Evolutionary conservation across 1,284 basidiomycete species (phyloP).

Genomic region (Trichosporon sp.): DNA sequence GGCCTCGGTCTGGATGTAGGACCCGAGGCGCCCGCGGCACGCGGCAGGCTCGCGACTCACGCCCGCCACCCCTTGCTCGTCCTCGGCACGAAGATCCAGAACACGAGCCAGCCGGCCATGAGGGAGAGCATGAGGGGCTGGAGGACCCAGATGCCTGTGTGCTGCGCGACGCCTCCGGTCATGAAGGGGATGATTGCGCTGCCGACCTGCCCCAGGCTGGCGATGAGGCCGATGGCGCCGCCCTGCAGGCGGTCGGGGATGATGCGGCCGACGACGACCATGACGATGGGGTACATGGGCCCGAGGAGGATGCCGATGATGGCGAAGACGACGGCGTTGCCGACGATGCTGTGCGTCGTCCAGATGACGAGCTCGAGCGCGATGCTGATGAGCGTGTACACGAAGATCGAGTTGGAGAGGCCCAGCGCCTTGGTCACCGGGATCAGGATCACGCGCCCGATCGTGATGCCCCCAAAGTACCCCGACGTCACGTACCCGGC

Average conservation of each 20-base stretch:
- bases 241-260: slow-evolving; percentile 62
- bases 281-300: slow-evolving; percentile 64
- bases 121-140: slow-evolving; percentile 43
- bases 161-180: slow-evolving; percentile 36
- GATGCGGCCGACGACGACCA: slow-evolving; percentile 47
- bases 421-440: slow-evolving; percentile 42
- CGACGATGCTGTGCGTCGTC: slow-evolving; percentile 60
- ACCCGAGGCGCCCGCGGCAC: too few relatives aligned
- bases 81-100: slow-evolving; percentile 26
- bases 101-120: slow-evolving; percentile 25
- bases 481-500: slow-evolving; percentile 43
- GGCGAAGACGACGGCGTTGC: slow-evolving; percentile 59
- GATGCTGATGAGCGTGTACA: slow-evolving; percentile 37
- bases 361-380: slow-evolving; percentile 60
- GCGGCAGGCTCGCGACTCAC: too few relatives aligned
- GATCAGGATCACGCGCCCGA: slow-evolving; percentile 42
- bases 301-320: slow-evolving; percentile 55
- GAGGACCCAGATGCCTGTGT: slow-evolving; percentile 43
- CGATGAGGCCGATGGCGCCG: slow-evolving; percentile 61
- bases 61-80: not conserved
- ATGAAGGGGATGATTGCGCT: slow-evolving; percentile 62
- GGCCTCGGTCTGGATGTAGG: too few relatives aligned
- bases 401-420: slow-evolving; percentile 32
- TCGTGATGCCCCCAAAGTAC: slow-evolving; percentile 44
- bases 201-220: slow-evolving; percentile 62